Evolutionary conservation across 495 filamentous ascomycete genomes (phyloP).

Genomic region (Hypoxylon intermedium): DNA sequence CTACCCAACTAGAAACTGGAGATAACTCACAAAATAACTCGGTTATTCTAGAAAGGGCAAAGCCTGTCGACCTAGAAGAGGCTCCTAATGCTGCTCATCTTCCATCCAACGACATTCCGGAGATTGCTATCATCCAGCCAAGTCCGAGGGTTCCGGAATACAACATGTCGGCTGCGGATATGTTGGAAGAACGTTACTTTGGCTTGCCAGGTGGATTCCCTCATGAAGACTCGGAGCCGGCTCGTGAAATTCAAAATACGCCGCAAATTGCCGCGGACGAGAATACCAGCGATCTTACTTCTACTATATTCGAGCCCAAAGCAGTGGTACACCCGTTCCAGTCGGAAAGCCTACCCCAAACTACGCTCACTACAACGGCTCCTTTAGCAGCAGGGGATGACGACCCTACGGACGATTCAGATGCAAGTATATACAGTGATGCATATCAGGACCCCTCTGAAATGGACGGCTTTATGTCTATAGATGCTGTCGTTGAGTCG

Average conservation of each 20-base stretch:
- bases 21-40: conserved; percentile 14
- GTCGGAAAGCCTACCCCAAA: conserved; percentile 25
- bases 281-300: background rate
- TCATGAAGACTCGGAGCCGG: conserved; percentile 44
- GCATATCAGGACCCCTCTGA: conserved; percentile 76
- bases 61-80: background rate
- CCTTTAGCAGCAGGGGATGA: conserved; percentile 8
- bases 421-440: conserved; percentile 81
- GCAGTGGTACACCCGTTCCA: conserved; percentile 19
- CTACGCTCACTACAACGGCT: conserved; percentile 32
- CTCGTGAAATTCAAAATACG: background rate
- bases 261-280: background rate
- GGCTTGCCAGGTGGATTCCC: conserved; percentile 57
- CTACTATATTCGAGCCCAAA: conserved; percentile 34
- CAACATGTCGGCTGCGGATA: conserved; percentile 5
- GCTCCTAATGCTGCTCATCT: background rate
- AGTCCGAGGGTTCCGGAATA: conserved; percentile 38
- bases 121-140: conserved; percentile 49
- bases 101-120: conserved; percentile 23
- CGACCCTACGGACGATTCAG: conserved; percentile 29
- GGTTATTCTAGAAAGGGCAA: conserved; percentile 7
- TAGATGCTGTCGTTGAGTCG: conserved; percentile 82
- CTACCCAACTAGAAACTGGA: conserved; percentile 20
- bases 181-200: conserved; percentile 33
- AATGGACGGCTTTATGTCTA: conserved; percentile 77